Percentiles rank a stretch among this genome's conserved stretches.
Conservation (phyloP, 176 grass and related monocot species). For the Guadua angustifolia region DNA sequence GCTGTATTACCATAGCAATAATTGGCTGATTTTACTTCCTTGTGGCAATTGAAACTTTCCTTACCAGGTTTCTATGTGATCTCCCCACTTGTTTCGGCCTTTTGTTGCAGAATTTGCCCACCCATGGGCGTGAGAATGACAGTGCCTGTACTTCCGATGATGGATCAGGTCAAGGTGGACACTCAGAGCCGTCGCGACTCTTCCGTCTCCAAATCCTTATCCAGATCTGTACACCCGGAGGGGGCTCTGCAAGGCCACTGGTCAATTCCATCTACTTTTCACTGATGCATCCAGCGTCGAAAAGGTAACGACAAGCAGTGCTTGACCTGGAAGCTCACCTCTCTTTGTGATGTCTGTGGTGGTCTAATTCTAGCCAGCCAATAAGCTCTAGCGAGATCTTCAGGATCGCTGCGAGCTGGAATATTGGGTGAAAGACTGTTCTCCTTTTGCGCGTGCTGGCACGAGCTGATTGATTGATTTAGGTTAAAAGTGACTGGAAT, state of each 20-base stretch:
- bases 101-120: conserved; percentile 46
- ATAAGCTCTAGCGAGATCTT: conserved; percentile 20
- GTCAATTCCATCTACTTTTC: conserved; percentile 62
- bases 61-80: conserved; percentile 39
- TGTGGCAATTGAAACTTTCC: conserved; percentile 41
- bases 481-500: conserved; percentile 34
- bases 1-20: conserved; percentile 24
- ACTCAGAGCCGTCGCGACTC: conserved; percentile 55
- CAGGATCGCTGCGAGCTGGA: conserved; percentile 16
- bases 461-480: conserved; percentile 28
- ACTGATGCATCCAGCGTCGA: conserved; percentile 52
- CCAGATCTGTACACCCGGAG: conserved; percentile 56
- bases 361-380: conserved; percentile 41
- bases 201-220: conserved; percentile 60
- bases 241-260: conserved; percentile 7
- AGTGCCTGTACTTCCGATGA: conserved; percentile 47
- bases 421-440: background rate
- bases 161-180: conserved; percentile 44
- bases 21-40: conserved; percentile 32
- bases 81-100: conserved; percentile 1
- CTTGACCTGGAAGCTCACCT: conserved; percentile 46
- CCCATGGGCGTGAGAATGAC: conserved; percentile 10
- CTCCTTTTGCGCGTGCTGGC: background rate
- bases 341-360: conserved; percentile 31
- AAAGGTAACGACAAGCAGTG: conserved; percentile 33